phyloP scores from a whole-genome alignment of 2,329 filamentous ascomycete genomes.

The Seiridium unicorne region DNA sequence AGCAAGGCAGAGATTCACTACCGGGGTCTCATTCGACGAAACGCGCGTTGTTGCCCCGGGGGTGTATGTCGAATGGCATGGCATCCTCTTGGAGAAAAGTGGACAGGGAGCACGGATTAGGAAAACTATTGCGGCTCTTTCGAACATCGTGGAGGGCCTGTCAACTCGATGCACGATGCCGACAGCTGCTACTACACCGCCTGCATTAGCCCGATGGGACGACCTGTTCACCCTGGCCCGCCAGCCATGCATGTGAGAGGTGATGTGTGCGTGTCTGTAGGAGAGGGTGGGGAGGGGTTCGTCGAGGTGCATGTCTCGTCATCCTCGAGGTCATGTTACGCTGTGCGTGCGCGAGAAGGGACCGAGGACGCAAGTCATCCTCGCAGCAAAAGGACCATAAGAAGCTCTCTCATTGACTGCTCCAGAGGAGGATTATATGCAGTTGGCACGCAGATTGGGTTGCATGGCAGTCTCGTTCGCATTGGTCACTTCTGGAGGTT shows the following conservation, averaged over 20 bases:
- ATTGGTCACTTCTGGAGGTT: not conserved
- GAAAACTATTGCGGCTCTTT: constrained; percentile 6
- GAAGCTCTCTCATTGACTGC: not conserved
- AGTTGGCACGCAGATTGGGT: not conserved
- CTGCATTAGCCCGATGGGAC: constrained; percentile 1
- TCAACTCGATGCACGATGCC: constrained; percentile 5
- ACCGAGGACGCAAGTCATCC: not conserved
- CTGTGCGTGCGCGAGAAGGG: not conserved
- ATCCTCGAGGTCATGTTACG: not conserved
- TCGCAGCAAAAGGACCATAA: not conserved
- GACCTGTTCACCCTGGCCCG: not conserved
- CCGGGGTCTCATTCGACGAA: not conserved
- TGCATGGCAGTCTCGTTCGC: not conserved
- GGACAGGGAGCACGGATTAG: not conserved
- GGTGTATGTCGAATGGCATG: not conserved
- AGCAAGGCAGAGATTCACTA: not conserved
- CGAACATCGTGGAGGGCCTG: not conserved
- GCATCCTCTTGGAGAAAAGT: not conserved
- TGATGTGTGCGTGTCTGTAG: not conserved
- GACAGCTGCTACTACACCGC: constrained; percentile 4
- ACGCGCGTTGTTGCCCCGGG: not conserved
- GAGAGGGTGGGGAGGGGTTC: not conserved
- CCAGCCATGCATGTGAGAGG: not conserved
- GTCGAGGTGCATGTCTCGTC: not conserved
- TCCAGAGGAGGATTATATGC: not conserved